Conservation (phyloP, 2,329 filamentous ascomycete genomes). For the Pseudogymnoascus sp. region DNA sequence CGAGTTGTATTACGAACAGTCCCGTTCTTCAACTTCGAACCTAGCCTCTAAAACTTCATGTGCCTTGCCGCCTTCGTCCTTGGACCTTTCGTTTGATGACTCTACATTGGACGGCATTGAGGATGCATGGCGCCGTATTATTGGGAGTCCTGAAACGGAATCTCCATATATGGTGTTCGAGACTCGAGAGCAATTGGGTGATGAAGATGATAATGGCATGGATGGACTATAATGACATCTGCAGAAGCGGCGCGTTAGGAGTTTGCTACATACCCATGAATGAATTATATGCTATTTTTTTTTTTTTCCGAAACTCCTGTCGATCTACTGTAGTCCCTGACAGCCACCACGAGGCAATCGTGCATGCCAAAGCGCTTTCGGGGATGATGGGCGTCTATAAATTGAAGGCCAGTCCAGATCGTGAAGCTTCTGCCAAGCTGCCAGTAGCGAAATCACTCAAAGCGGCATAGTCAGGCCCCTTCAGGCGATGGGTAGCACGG, state of each 20-base stretch:
- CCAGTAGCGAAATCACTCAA: background rate
- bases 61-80: slow-evolving; percentile 49
- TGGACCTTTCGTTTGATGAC: slow-evolving; percentile 70
- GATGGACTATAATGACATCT: background rate
- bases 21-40: slow-evolving; percentile 22
- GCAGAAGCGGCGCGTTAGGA: background rate
- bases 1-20: slow-evolving; percentile 48
- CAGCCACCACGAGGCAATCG: background rate
- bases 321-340: slow-evolving; percentile 1
- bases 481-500: background rate
- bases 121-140: slow-evolving; percentile 53
- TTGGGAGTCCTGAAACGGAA: slow-evolving; percentile 42
- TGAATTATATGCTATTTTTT: slow-evolving; percentile 1
- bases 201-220: slow-evolving; percentile 44
- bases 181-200: slow-evolving; percentile 55
- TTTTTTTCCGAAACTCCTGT: background rate
- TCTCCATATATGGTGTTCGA: slow-evolving; percentile 66
- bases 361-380: background rate
- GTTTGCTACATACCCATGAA: slow-evolving; percentile 7
- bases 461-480: background rate
- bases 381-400: background rate
- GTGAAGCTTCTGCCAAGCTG: slow-evolving; percentile 4
- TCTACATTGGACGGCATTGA: slow-evolving; percentile 56
- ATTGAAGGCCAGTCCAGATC: background rate
- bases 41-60: slow-evolving; percentile 33